These are phyloP conservation scores for Saccharomycopsis fermentans DNA, from an alignment of 805 yeast species.

Conservation along the genomic window DNA sequence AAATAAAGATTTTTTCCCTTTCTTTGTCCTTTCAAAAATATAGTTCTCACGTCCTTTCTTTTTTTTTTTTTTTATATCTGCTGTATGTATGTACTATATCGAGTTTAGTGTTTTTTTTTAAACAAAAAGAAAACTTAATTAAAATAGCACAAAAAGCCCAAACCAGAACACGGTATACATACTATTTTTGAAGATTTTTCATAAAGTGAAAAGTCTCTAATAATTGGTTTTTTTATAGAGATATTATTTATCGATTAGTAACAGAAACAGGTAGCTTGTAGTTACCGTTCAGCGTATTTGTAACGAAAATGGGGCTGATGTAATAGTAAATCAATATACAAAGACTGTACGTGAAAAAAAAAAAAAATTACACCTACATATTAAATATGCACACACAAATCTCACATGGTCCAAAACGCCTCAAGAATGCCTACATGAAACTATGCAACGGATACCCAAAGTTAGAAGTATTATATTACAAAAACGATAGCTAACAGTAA, in stretches of 20 bases:
- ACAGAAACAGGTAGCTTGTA: background rate
- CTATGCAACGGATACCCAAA: background rate
- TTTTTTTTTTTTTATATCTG: background rate
- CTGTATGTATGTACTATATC: background rate
- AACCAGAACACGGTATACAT: too few relatives aligned
- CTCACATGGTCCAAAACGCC: background rate
- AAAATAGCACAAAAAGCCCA: too few relatives aligned
- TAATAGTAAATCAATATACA: background rate
- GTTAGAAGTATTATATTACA: too few relatives aligned
- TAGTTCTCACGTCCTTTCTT: background rate
- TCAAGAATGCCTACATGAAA: background rate
- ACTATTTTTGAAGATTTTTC: too few relatives aligned
- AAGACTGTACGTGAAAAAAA: background rate
- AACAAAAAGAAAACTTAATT: too few relatives aligned
- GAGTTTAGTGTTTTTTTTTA: background rate
- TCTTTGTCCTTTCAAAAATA: background rate
- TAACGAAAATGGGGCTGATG: background rate
- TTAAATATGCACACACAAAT: background rate
- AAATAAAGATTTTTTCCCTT: background rate
- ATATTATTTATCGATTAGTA: too few relatives aligned
- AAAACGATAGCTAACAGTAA: too few relatives aligned
- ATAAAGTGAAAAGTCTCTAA: too few relatives aligned
- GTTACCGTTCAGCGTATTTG: background rate
- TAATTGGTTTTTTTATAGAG: too few relatives aligned
- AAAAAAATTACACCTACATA: background rate